Base-by-base conservation (phyloP, 2,329 filamentous ascomycete genomes). In the Clonostachys byssicola region DNA sequence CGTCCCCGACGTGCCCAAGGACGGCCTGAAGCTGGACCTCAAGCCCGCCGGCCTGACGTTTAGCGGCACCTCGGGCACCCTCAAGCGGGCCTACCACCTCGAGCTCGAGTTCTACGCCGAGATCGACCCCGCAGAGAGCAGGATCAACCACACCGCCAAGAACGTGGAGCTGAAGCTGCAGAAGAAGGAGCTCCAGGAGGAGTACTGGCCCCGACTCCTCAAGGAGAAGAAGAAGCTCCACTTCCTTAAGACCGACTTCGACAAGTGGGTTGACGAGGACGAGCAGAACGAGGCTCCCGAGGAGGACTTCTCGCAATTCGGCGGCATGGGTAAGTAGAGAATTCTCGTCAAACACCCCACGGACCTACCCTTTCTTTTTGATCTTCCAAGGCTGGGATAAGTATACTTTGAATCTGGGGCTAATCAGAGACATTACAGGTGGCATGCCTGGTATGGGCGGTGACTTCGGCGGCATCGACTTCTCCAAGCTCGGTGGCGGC, bases 181-280 rank as follows among this genome's bases (percentile, higher is more conserved):
- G 72, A 99, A 99, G 88, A 96, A 96, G 85, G 91, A 95, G 64
- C 80, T 94, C 55, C 89, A 91, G 72, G 83, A 90, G 63, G 90
- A 94, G 72, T 97, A 86, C 82, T 99, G 94, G 94, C 92, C 92
- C 53, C 85, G 94, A 54, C 80, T 99, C 62, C 80, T 96, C 66
- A 96, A 96, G 85, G 89, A 92, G 51, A 70, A 76, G 57, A 86
- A 89, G 80, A 96, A 90, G 78, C 74, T 89, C 47, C 94, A 97
- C 75, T 99, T 91, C 82, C 73, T 99, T 63, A 96, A 96, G 86
- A 97, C 94, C 55, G 88, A 99, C 75, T 99, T 99, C 61, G 92
- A 96, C 77, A 96, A 96, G 87, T 96, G 92, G 92, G 89, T 96
- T 61, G 92, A 96, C 59, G 90, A 96, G 82, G 92, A 99, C 65